Percentiles rank a stretch among this genome's conserved stretches.
These are phyloP conservation scores for Fusarium virguliforme DNA, from an alignment of 2,329 filamentous ascomycete species.

Conservation along the genomic window DNA sequence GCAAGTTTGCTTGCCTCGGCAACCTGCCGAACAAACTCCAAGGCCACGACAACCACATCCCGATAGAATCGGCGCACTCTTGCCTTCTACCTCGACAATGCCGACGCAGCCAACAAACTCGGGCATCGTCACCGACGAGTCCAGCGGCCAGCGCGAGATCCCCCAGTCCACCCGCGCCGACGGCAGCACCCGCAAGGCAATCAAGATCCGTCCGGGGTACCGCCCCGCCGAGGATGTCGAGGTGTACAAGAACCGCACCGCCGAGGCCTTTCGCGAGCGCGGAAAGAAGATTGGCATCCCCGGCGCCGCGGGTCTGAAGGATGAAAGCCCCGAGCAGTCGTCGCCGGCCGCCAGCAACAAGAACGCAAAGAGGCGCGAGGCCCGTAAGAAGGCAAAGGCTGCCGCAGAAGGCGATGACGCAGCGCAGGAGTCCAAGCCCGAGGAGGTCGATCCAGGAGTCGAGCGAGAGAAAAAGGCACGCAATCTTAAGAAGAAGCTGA, in stretches of 20 bases:
- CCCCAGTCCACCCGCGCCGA: constrained; percentile 90
- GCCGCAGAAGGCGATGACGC: constrained; percentile 73
- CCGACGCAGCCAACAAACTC: constrained; percentile 71
- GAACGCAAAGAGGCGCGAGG: constrained; percentile 83
- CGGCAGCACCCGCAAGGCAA: constrained; percentile 92
- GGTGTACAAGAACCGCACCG: constrained; percentile 93
- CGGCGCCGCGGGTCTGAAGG: constrained; percentile 76
- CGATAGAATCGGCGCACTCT: neutral
- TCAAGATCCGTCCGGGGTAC: constrained; percentile 94
- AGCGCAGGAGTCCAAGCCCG: constrained; percentile 51
- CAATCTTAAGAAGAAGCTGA: constrained; percentile 93
- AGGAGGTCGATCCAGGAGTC: constrained; percentile 75
- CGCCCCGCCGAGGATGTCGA: constrained; percentile 95
- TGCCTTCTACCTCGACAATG: constrained; percentile 52
- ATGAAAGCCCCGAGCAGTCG: constrained; percentile 64
- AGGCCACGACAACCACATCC: constrained; percentile 9
- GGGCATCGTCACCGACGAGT: constrained; percentile 83
- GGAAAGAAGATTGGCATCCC: constrained; percentile 76
- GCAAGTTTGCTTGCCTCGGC: constrained; percentile 28
- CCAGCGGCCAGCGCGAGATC: constrained; percentile 87
- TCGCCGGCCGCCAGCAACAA: constrained; percentile 78
- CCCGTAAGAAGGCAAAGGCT: constrained; percentile 70
- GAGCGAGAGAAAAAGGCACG: constrained; percentile 95
- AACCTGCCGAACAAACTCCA: constrained; percentile 35
- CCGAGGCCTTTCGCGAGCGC: constrained; percentile 86